These are phyloP conservation scores for Candida freyschussii DNA, from an alignment of 1,139 yeast genomes.

Conservation along the genomic window DNA sequence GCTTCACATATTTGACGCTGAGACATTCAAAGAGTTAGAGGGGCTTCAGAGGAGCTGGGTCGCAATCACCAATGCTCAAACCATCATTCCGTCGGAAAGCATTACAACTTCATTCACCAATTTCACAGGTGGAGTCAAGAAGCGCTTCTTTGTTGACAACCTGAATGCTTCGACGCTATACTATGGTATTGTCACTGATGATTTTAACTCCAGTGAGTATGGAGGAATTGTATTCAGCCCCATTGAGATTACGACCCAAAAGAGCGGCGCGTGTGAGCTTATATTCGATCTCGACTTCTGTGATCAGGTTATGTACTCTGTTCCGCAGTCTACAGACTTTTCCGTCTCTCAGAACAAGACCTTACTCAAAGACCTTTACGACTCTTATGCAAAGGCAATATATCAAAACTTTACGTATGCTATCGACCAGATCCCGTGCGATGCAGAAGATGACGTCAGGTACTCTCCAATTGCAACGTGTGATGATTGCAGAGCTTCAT, in stretches of 20 bases:
- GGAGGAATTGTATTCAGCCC: slow-evolving; percentile 68
- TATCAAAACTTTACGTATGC: slow-evolving; percentile 72
- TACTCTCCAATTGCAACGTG: slow-evolving; percentile 76
- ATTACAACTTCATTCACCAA: slow-evolving; percentile 12
- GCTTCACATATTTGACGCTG: slow-evolving; percentile 42
- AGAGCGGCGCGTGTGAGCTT: slow-evolving; percentile 58
- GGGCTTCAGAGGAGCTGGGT: slow-evolving; percentile 62
- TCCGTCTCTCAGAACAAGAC: slow-evolving; percentile 11
- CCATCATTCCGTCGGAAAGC: slow-evolving; percentile 32
- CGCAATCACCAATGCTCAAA: slow-evolving; percentile 48
- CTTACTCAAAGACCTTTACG: slow-evolving; percentile 47
- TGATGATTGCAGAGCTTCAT: slow-evolving; percentile 63
- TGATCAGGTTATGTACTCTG: slow-evolving; percentile 77
- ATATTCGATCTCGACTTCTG: slow-evolving; percentile 77
- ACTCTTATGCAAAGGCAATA: slow-evolving; percentile 49
- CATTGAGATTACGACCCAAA: slow-evolving; percentile 58
- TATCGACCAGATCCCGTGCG: slow-evolving; percentile 72
- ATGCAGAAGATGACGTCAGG: slow-evolving; percentile 60
- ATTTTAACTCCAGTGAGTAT: slow-evolving; percentile 33
- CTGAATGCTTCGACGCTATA: slow-evolving; percentile 61
- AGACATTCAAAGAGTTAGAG: slow-evolving; percentile 35
- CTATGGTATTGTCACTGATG: slow-evolving; percentile 59
- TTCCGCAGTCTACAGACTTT: slow-evolving; percentile 50
- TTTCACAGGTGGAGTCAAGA: slow-evolving; percentile 46
- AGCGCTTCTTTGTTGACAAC: slow-evolving; percentile 59